These are phyloP conservation scores for Sinapis alba DNA, from an alignment of 441 rosid species.

Conservation along the genomic window DNA sequence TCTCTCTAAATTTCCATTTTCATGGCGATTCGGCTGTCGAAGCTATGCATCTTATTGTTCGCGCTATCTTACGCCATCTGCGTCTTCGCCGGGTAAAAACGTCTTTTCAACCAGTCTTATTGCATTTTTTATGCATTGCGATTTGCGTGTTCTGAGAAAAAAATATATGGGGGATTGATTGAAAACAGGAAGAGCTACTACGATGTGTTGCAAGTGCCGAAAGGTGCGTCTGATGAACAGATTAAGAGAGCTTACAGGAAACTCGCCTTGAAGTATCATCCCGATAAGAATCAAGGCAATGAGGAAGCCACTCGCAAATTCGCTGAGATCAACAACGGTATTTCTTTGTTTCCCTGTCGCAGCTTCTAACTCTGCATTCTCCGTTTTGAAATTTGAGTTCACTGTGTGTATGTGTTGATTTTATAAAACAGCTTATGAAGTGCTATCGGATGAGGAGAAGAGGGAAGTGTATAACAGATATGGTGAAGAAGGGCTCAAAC, in stretches of 20 bases:
- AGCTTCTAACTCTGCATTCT: not conserved
- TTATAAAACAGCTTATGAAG: conserved; percentile 74
- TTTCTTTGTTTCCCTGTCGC: not conserved
- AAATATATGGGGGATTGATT: not conserved
- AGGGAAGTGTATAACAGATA: conserved; percentile 76
- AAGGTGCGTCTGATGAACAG: conserved; percentile 95
- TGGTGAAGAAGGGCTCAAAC: conserved; percentile 95
- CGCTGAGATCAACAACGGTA: conserved; percentile 91
- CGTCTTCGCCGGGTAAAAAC: conserved; percentile 64
- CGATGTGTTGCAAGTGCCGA: conserved; percentile 84
- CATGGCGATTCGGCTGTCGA: conserved; percentile 61
- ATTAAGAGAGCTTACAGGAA: conserved; percentile 94
- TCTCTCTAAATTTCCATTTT: conserved; percentile 45
- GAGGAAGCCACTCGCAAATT: conserved; percentile 89
- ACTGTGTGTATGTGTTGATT: not conserved
- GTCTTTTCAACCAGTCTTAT: not conserved
- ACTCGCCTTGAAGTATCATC: conserved; percentile 95
- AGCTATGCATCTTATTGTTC: conserved; percentile 52
- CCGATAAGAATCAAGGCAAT: conserved; percentile 94
- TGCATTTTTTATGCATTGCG: not conserved
- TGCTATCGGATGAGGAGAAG: conserved; percentile 81
- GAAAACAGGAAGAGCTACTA: conserved; percentile 81
- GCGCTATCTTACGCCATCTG: conserved; percentile 49
- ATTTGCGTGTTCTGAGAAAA: not conserved
- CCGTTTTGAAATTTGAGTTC: not conserved